Evolutionary conservation across 208 protist genomes (phyloP).

Genomic region (Trypanosoma scelopori): DNA sequence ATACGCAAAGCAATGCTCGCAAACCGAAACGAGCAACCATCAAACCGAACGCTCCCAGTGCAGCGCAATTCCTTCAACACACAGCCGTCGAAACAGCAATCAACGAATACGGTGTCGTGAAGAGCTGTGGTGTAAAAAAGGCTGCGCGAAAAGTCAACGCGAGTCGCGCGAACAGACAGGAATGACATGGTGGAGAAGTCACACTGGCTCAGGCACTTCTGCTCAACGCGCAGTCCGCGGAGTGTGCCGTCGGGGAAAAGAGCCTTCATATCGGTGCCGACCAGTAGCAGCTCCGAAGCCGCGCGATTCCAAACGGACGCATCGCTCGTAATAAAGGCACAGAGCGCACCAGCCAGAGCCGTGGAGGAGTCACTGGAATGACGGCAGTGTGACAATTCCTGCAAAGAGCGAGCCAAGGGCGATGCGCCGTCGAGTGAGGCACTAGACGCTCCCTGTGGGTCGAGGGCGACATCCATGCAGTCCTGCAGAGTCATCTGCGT

Average conservation of each 20-base stretch:
- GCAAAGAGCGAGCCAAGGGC: constrained; percentile 3
- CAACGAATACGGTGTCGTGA: constrained; percentile 41
- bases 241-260: constrained; percentile 43
- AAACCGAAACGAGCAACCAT: constrained; percentile 51
- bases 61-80: constrained; percentile 43
- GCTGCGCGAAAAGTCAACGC: constrained; percentile 58
- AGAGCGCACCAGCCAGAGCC: constrained; percentile 14
- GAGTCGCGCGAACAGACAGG: constrained; percentile 30
- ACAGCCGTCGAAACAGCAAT: constrained; percentile 60
- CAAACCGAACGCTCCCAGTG: constrained; percentile 37
- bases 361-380: neutral
- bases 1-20: constrained; percentile 40
- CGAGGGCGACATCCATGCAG: constrained; percentile 13
- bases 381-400: neutral
- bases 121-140: constrained; percentile 51
- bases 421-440: neutral
- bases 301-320: constrained; percentile 10
- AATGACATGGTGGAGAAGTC: constrained; percentile 63
- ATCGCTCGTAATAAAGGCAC: constrained; percentile 12
- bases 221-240: constrained; percentile 25
- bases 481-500: neutral
- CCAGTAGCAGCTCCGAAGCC: constrained; percentile 42
- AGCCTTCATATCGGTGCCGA: constrained; percentile 67
- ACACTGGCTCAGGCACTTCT: constrained; percentile 42
- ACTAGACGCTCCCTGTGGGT: neutral